Conservation (phyloP, 75 land plant genomes). For the Cunninghamia lanceolata region DNA sequence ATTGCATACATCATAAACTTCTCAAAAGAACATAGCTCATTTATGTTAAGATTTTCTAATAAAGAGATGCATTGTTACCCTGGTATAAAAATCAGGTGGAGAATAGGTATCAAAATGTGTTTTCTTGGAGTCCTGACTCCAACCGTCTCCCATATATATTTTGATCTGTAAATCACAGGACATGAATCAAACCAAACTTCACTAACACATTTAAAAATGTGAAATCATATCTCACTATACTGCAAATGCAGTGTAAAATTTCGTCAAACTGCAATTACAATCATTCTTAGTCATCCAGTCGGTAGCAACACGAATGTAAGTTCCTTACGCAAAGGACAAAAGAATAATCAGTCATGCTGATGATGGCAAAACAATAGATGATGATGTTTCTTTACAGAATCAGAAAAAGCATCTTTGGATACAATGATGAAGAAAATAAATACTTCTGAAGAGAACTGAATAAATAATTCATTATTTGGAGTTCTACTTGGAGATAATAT, state of each 20-base stretch:
- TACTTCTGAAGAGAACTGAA: neutral
- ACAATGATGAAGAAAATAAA: neutral
- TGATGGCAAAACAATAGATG: neutral
- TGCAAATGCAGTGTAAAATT: neutral
- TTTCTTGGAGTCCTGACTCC: conserved; percentile 49
- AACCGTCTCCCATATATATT: conserved; percentile 64
- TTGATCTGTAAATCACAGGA: conserved; percentile 39
- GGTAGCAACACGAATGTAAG: neutral
- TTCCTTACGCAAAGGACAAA: neutral
- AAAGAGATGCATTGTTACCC: conserved; percentile 28
- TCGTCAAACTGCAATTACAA: neutral
- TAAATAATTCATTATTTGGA: neutral
- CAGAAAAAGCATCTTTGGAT: neutral
- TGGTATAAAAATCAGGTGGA: conserved; percentile 71
- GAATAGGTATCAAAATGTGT: conserved; percentile 62
- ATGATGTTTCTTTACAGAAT: neutral
- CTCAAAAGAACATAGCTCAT: neutral
- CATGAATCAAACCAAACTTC: neutral
- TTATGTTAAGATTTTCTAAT: neutral
- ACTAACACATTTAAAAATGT: neutral
- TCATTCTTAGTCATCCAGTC: neutral
- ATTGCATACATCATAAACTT: neutral
- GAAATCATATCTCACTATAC: neutral
- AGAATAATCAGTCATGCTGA: neutral
- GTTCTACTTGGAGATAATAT: neutral